Evolutionary conservation across 352 stramenopile genomes (phyloP).

Genomic region (Elongisporangium undulatum): DNA sequence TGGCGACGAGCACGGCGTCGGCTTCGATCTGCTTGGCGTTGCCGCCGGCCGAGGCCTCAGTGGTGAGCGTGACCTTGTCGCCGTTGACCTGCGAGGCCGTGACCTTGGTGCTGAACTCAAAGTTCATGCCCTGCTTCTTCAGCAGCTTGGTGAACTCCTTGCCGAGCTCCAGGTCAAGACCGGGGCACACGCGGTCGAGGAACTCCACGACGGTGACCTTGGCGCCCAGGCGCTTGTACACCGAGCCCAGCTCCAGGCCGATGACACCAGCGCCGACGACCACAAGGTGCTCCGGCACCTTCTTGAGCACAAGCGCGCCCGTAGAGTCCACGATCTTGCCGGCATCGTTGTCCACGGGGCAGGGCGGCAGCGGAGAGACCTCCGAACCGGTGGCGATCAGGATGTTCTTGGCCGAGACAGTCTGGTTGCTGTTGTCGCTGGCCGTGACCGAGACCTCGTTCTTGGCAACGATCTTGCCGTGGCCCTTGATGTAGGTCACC

Average conservation of each 20-base stretch:
- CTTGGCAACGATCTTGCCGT: conserved; percentile 90
- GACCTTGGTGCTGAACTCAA: conserved; percentile 98
- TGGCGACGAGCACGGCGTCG: conserved; percentile 80
- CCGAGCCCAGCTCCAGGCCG: conserved; percentile 97
- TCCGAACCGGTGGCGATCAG: conserved; percentile 90
- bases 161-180: conserved; percentile 93
- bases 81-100: conserved; percentile 88
- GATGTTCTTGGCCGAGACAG: conserved; percentile 97
- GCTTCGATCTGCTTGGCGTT: conserved; percentile 56
- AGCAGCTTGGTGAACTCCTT: conserved; percentile 97
- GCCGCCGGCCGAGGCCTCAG: conserved; percentile 83
- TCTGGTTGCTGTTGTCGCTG: conserved; percentile 89
- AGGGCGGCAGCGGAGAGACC: conserved; percentile 91
- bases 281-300: conserved; percentile 94
- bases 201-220: conserved; percentile 99
- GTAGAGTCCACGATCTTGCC: conserved; percentile 99
- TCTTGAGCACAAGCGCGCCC: conserved; percentile 91
- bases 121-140: conserved; percentile 99
- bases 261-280: conserved; percentile 98
- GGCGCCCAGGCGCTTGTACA: conserved; percentile 95
- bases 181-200: conserved; percentile 91
- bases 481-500: conserved; percentile 97
- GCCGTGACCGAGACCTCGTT: conserved; percentile 92
- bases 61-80: conserved; percentile 94
- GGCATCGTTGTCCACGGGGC: conserved; percentile 96